These are phyloP conservation scores for Knufia petricola DNA, from an alignment of 2,329 filamentous ascomycete genomes.

Conservation along the genomic window DNA sequence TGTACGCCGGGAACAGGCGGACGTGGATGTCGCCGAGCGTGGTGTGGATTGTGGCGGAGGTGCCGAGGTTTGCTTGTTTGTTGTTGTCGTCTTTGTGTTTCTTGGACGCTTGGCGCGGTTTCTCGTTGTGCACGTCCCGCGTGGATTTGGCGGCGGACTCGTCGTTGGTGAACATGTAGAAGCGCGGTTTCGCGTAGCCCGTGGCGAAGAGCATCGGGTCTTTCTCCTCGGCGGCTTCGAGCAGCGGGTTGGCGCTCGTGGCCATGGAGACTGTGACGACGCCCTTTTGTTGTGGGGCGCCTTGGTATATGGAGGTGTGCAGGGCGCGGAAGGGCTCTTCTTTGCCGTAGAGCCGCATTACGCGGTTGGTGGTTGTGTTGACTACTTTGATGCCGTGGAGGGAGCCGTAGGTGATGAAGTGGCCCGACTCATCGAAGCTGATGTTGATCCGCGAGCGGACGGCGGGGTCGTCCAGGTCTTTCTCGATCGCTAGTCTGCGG, in stretches of 20 bases:
- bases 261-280: constrained; percentile 95
- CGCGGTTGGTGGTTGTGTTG: constrained; percentile 88
- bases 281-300: constrained; percentile 86
- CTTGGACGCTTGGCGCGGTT: constrained; percentile 57
- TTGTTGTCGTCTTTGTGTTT: constrained; percentile 44
- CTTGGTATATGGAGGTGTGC: constrained; percentile 82
- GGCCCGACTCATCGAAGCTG: constrained; percentile 88
- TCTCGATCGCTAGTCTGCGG: constrained; percentile 72
- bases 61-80: constrained; percentile 63
- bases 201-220: constrained; percentile 85
- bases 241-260: constrained; percentile 80
- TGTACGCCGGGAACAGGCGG: constrained; percentile 82
- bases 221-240: constrained; percentile 81
- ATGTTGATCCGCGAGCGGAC: constrained; percentile 68
- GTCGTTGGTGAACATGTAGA: constrained; percentile 97
- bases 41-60: constrained; percentile 77
- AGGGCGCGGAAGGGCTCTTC: constrained; percentile 81
- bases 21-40: constrained; percentile 90
- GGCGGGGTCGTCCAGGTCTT: constrained; percentile 65
- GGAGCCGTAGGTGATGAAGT: constrained; percentile 91
- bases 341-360: constrained; percentile 80
- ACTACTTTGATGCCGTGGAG: constrained; percentile 88
- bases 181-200: constrained; percentile 75
- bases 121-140: constrained; percentile 94
- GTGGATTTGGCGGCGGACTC: constrained; percentile 70